These are phyloP conservation scores for Kwoniella sp. DNA, from an alignment of 768 basidiomycete genomes.

Conservation along the genomic window DNA sequence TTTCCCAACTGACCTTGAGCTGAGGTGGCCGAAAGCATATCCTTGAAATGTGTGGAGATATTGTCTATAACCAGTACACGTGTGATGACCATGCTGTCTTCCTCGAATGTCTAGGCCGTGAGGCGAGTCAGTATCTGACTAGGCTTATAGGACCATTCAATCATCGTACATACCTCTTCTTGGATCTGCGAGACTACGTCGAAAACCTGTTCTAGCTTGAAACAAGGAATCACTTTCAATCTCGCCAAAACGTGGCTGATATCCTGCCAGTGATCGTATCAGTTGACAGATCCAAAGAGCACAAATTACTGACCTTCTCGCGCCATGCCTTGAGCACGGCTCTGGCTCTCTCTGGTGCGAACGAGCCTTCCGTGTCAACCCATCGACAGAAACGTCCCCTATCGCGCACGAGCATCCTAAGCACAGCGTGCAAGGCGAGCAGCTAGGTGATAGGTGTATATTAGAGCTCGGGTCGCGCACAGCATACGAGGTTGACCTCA, in stretches of 20 bases:
- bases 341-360: constrained; percentile 34
- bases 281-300: too few relatives aligned
- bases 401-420: constrained; percentile 24
- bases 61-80: constrained; percentile 46
- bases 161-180: too few relatives aligned
- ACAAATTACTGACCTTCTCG: constrained; percentile 21
- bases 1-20: constrained; percentile 33
- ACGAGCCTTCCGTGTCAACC: constrained; percentile 46
- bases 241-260: constrained; percentile 17
- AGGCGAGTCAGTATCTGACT: too few relatives aligned
- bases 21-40: constrained; percentile 31
- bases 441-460: constrained; percentile 22
- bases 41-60: constrained; percentile 36
- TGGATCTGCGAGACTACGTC: constrained; percentile 22
- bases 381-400: constrained; percentile 29
- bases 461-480: background rate
- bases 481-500: constrained; percentile 8
- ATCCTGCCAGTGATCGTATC: constrained; percentile 16
- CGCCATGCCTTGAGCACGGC: constrained; percentile 24
- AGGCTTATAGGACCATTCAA: too few relatives aligned
- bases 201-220: constrained; percentile 34
- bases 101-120: too few relatives aligned
- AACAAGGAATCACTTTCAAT: constrained; percentile 30
- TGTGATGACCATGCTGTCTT: too few relatives aligned
- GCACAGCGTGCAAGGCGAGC: constrained; percentile 37